These are phyloP conservation scores for Xylaria sp. DNA, from an alignment of 2,329 filamentous ascomycete genomes.

Conservation along the genomic window DNA sequence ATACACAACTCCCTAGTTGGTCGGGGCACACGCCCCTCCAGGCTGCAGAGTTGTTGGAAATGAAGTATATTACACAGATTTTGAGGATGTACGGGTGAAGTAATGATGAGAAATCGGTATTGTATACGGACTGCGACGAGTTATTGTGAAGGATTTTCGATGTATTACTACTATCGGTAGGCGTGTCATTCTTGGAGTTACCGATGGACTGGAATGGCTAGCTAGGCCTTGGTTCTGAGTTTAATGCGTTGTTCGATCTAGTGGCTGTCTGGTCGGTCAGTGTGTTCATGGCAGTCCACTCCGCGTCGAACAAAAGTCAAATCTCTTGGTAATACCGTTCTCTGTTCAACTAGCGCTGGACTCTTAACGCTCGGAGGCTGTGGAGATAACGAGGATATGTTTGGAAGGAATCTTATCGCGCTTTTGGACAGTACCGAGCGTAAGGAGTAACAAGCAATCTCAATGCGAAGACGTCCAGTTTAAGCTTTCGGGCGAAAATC, in stretches of 20 bases:
- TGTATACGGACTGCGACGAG: conserved; percentile 22
- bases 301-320: not conserved
- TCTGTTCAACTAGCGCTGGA: not conserved
- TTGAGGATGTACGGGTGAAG: conserved; percentile 37
- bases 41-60: conserved; percentile 37
- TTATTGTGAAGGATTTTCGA: conserved; percentile 23
- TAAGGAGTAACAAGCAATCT: not conserved
- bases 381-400: not conserved
- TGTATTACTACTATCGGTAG: conserved; percentile 35
- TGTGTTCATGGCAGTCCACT: conserved; percentile 9
- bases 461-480: not conserved
- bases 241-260: conserved; percentile 24
- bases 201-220: conserved; percentile 17
- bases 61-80: conserved; percentile 40
- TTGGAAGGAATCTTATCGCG: not conserved
- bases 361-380: too few relatives aligned
- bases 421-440: not conserved
- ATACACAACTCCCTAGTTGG: conserved; percentile 43
- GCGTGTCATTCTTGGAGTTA: conserved; percentile 29
- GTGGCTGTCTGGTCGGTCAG: not conserved
- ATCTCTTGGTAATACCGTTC: too few relatives aligned
- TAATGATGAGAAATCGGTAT: conserved; percentile 22
- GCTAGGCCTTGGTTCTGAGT: conserved; percentile 11
- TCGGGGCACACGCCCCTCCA: conserved; percentile 42
- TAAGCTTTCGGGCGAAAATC: conserved; percentile 10